These are phyloP conservation scores for Amaranthus palmeri DNA, from an alignment of 148 eudicot species.

Conservation along the genomic window DNA sequence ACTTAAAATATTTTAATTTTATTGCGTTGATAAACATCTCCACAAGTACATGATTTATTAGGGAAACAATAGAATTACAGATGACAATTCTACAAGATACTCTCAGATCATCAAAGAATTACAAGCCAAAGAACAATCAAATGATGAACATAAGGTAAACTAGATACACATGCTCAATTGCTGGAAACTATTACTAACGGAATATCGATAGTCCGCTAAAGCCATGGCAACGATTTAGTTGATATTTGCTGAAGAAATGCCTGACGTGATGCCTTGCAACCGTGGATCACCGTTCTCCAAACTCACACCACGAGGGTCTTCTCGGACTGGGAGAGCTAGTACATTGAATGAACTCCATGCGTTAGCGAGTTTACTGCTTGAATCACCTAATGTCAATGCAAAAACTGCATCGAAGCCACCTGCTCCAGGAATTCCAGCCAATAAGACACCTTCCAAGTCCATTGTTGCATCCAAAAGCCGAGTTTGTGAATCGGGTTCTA, in stretches of 20 bases:
- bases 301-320: constrained; percentile 78
- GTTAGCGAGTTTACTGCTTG: constrained; percentile 50
- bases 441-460: constrained; percentile 78
- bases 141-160: constrained; percentile 4
- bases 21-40: neutral
- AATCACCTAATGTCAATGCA: constrained; percentile 64
- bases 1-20: neutral
- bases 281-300: constrained; percentile 75
- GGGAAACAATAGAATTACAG: neutral
- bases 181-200: neutral
- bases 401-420: constrained; percentile 95
- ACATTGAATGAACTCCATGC: constrained; percentile 75
- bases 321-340: constrained; percentile 79
- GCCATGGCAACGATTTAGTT: constrained; percentile 9
- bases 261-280: constrained; percentile 39
- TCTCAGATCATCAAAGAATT: neutral
- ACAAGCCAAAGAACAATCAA: neutral
- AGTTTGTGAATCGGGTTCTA: constrained; percentile 91
- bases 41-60: neutral
- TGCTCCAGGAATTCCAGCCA: constrained; percentile 99
- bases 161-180: neutral
- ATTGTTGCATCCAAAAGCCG: constrained; percentile 74
- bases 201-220: neutral
- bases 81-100: neutral
- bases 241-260: constrained; percentile 46